Evolutionary conservation across 305 asterid species (phyloP), one percentile per base, ranked within the genome.

Genomic region (Solanum hybrid): DNA sequence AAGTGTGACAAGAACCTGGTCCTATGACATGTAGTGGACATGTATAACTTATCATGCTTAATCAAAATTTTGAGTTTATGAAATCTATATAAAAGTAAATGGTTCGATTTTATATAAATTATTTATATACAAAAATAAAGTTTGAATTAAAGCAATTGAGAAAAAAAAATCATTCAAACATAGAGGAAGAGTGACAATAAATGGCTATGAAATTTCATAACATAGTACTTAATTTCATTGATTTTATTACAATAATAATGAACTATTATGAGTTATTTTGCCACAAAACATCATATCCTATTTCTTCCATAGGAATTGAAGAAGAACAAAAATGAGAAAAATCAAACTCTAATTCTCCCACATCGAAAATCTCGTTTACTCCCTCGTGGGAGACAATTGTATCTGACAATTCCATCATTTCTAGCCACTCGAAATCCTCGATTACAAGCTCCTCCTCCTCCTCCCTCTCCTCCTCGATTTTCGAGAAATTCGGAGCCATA

Each of bases 271-370:
- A 90, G 78, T 79, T 90, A 27, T 95, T 92, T 90, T 91, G 93
- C 97, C 97, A 95, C 89, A 95, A 89, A 19, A 92, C 92, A 85
- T 93, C 90, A 89, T 92, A 95, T 87, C 93, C 94, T 66, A 93
- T 92, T 32, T 95, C 97, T 88, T 93, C 97, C 71, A 72, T 73
- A 86, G 91, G 56, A 26, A 88, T 34, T 75, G 90, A 78, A 78
- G 91, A 86, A 87, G 31, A 86, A 15, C 75, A 84, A 45, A 84
- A 45, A 19, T 90, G 87, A 35, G 92, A 90, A 85, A 76, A 72
- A 36, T 36, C 92, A 86, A 88, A 82, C 78, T 35, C 17, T 32
- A 45, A 29, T 82, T 93, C 91, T 88, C 90, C 86, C 45, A 86
- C 82, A 45, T 90, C 95, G 90, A 91, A 80, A 60, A 78, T 87